A percentile compares a stretch with the other conserved stretches of the same genome.
Conservation (phyloP, 1,284 basidiomycete genomes). For the Cryptococcus sp. region DNA sequence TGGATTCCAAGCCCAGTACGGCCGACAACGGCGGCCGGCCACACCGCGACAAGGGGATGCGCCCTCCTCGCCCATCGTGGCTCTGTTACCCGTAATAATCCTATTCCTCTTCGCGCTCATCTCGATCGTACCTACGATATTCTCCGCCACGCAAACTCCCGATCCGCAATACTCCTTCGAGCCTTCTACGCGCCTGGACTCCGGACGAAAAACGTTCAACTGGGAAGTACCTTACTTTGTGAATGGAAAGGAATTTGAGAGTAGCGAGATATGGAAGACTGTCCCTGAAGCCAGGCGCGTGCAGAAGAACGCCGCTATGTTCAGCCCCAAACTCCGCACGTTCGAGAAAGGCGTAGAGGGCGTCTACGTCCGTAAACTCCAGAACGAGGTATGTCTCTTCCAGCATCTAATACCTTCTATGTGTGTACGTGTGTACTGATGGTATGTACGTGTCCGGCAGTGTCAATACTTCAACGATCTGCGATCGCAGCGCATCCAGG, state of each 20-base stretch:
- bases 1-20: constrained; percentile 64
- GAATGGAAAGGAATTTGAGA: constrained; percentile 73
- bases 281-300: constrained; percentile 68
- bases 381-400: constrained; percentile 66
- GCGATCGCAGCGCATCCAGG: constrained; percentile 60
- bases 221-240: constrained; percentile 83
- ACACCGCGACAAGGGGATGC: constrained; percentile 43
- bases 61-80: constrained; percentile 69
- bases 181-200: constrained; percentile 58
- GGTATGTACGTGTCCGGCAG: constrained; percentile 14
- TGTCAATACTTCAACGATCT: constrained; percentile 42
- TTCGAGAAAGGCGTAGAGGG: constrained; percentile 64
- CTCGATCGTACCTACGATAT: constrained; percentile 74
- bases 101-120: constrained; percentile 82
- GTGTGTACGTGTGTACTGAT: background rate
- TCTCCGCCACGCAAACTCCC: constrained; percentile 65
- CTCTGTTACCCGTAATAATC: constrained; percentile 82
- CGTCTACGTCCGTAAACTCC: constrained; percentile 69
- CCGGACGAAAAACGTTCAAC: constrained; percentile 66
- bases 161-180: constrained; percentile 81
- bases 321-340: constrained; percentile 39
- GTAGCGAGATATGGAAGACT: constrained; percentile 64
- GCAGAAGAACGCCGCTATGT: constrained; percentile 53
- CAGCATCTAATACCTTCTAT: background rate
- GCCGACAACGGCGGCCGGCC: constrained; percentile 45